A percentile compares a stretch with the other conserved stretches of the same genome.
These are phyloP conservation scores for Didymellaceae sp. DNA, from an alignment of 2,329 filamentous ascomycete genomes.

Conservation along the genomic window DNA sequence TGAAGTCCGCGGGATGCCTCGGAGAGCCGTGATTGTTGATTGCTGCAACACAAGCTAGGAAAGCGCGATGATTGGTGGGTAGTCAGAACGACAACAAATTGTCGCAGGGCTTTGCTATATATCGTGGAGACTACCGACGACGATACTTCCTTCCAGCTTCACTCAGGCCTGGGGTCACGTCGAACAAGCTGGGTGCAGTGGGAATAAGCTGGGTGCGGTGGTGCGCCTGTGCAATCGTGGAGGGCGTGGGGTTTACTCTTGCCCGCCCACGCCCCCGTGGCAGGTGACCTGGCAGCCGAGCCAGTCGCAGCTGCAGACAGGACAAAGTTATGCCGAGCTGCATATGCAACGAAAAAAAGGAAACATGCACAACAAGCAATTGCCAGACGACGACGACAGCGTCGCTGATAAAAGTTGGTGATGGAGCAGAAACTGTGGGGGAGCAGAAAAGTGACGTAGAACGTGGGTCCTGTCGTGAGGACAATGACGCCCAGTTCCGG, in stretches of 20 bases:
- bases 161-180: too few relatives aligned
- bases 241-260: conserved; percentile 11
- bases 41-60: too few relatives aligned
- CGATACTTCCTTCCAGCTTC: too few relatives aligned
- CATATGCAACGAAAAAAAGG: conserved; percentile 22
- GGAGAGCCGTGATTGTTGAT: conserved; percentile 13
- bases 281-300: conserved; percentile 23
- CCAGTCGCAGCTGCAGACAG: conserved; percentile 23
- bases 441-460: conserved; percentile 9
- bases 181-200: too few relatives aligned
- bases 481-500: conserved; percentile 4
- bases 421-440: conserved; percentile 5
- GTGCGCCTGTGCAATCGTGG: background rate
- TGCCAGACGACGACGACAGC: conserved; percentile 19
- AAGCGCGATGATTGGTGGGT: too few relatives aligned
- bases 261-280: conserved; percentile 8
- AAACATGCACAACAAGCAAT: conserved; percentile 18
- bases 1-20: background rate
- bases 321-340: conserved; percentile 2
- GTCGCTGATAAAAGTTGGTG: background rate
- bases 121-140: too few relatives aligned
- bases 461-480: conserved; percentile 3
- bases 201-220: too few relatives aligned
- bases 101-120: too few relatives aligned
- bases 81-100: too few relatives aligned